Evolutionary conservation across 305 asterid species (phyloP).

Genomic region (Fraxinus nigra): DNA sequence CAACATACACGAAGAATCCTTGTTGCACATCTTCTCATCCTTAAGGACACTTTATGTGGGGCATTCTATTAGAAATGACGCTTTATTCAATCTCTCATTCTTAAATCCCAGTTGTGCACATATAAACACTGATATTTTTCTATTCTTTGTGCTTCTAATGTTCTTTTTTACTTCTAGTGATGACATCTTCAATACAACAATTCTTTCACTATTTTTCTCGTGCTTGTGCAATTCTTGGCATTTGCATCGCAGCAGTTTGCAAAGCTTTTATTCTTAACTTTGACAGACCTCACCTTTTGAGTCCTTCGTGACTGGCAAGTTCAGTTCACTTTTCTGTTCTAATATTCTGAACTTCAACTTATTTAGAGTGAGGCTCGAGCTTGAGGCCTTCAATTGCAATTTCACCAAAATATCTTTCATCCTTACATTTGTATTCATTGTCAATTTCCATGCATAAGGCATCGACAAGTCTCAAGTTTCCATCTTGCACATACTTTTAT

Average conservation of each 20-base stretch:
- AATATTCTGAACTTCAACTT: neutral
- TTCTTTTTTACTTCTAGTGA: neutral
- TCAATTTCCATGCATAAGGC: neutral
- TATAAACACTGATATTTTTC: neutral
- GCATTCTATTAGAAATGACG: neutral
- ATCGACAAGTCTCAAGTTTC: neutral
- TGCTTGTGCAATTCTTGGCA: neutral
- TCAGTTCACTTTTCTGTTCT: neutral
- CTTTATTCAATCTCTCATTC: neutral
- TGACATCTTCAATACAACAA: neutral
- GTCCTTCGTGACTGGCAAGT: neutral
- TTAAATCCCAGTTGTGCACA: neutral
- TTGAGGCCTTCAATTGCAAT: neutral
- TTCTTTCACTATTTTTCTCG: neutral
- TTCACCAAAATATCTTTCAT: neutral
- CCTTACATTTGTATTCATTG: neutral
- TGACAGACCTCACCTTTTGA: no score
- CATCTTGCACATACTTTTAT: neutral
- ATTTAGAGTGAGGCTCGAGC: neutral
- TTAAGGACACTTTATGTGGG: neutral
- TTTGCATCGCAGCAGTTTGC: neutral
- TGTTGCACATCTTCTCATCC: neutral
- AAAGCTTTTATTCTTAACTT: neutral
- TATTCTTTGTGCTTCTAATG: neutral
- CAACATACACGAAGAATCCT: neutral